Base-by-base conservation (phyloP, 208 protist species). In the Strigomonas culicis region DNA sequence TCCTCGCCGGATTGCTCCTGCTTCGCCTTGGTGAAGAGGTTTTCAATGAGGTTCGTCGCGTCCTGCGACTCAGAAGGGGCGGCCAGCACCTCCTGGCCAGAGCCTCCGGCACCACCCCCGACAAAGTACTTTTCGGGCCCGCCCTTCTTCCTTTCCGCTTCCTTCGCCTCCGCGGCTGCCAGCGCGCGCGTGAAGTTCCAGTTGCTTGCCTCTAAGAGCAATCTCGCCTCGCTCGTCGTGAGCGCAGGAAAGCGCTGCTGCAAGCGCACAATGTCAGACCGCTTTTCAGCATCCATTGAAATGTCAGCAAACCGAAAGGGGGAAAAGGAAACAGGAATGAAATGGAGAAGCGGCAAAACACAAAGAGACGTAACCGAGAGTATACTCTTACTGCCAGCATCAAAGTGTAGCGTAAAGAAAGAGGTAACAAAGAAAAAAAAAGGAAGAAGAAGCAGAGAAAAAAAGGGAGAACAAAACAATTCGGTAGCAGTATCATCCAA, bases 31-130 rank as follows among this genome's bases (percentile, higher is more conserved):
- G 63, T 31, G 25, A 79, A 80, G 34, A 80, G 60, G 31, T 52
- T 59, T 25, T 84, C 66, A n/a, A 84, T 75, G 19, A 75, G 50
- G 22, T 57, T 61, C 25, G 24, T 21, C 15, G 24, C 2, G n/a
- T 34, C 63, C 13, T 75, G 25, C 41, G 28, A 24, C 27, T 80
- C 59, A 24, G 68, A 60, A 0, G 68, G 59, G 4, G 65, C 61
- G n/a, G 74, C 76, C 36, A 79, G 57, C 24, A 86, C 74, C 46
- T 72, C 72, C 75, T 90, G 80, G 0, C 80, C 81, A 7, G 81
- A 86, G 34, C 76, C 79, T 13, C 74, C 66, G 27, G 63, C 68
- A 4, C 70, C 72, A 4, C 85, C 84, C 4, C 84, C 84, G 17
- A 86, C 84, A 59, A 86, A 90, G 67, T 79, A 73, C 49, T 56